Evolutionary conservation across 352 stramenopile species (phyloP).

Genomic region (Phytophthora ramorum): DNA sequence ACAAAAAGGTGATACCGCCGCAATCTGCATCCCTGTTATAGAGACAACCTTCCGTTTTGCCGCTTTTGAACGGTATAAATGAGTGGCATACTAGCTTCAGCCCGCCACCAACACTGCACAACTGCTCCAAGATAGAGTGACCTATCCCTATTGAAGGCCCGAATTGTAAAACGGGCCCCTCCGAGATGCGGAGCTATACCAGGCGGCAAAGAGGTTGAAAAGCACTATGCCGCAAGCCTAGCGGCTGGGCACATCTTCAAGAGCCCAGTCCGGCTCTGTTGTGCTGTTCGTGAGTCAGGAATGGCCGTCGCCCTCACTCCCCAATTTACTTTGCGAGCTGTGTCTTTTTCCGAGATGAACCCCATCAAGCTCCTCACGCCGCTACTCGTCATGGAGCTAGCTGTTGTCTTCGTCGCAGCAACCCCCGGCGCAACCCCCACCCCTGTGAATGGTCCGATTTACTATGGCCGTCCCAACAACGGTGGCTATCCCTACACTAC

Average conservation of each 20-base stretch:
- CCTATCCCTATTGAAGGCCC: too few species aligned
- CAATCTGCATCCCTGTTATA: too few species aligned
- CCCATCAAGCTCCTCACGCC: slow-evolving; percentile 13
- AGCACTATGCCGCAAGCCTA: too few species aligned
- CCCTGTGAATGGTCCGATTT: slow-evolving; percentile 5
- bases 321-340: neutral
- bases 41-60: too few species aligned
- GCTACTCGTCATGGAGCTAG: slow-evolving; percentile 2
- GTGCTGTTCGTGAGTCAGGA: neutral
- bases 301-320: neutral
- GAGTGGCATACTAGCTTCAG: too few species aligned
- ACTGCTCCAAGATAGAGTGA: too few species aligned
- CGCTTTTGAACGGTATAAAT: too few species aligned
- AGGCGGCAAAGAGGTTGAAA: too few species aligned
- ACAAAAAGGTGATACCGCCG: too few species aligned
- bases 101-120: too few species aligned
- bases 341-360: slow-evolving; percentile 17
- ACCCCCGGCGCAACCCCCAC: slow-evolving; percentile 1
- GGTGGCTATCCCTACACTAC: slow-evolving; percentile 22
- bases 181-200: too few species aligned
- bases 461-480: slow-evolving; percentile 23
- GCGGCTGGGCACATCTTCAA: slow-evolving; percentile 11
- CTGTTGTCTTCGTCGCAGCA: neutral
- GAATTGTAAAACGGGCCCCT: too few species aligned
- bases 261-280: slow-evolving; percentile 6